phyloP scores from a whole-genome alignment of 2,329 filamentous ascomycete species.

The Aspergillus melleus region DNA sequence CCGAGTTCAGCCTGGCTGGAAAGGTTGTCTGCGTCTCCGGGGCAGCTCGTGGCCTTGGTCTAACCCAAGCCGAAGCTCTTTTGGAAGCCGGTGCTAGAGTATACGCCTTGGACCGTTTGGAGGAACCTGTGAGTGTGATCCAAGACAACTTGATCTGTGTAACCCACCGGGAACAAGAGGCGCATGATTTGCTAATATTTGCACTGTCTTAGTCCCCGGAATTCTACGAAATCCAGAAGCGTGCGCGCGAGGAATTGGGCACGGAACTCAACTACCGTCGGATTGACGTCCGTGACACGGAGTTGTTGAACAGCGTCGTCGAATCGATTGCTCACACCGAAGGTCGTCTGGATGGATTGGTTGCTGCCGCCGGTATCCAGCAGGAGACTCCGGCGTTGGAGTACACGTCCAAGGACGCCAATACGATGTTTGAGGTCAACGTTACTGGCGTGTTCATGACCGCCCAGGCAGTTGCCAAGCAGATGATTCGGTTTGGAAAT shows the following conservation, averaged over 20 bases:
- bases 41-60: constrained; percentile 69
- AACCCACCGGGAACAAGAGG: neutral
- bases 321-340: constrained; percentile 67
- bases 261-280: constrained; percentile 72
- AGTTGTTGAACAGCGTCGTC: constrained; percentile 66
- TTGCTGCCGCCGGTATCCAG: constrained; percentile 71
- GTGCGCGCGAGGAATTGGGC: constrained; percentile 64
- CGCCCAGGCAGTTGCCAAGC: constrained; percentile 62
- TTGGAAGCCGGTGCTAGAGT: constrained; percentile 71
- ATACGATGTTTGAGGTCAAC: constrained; percentile 63
- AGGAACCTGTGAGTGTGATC: constrained; percentile 34
- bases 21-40: constrained; percentile 72
- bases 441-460: constrained; percentile 65
- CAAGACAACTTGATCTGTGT: neutral
- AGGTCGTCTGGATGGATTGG: constrained; percentile 74
- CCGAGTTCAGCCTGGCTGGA: constrained; percentile 73
- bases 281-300: constrained; percentile 75
- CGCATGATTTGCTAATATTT: neutral
- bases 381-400: constrained; percentile 82
- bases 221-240: constrained; percentile 65
- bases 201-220: constrained; percentile 46
- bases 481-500: constrained; percentile 62
- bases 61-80: constrained; percentile 71
- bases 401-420: constrained; percentile 64
- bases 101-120: constrained; percentile 46